Conservation (phyloP, 768 basidiomycete genomes). For the Amanita brunnescens region DNA sequence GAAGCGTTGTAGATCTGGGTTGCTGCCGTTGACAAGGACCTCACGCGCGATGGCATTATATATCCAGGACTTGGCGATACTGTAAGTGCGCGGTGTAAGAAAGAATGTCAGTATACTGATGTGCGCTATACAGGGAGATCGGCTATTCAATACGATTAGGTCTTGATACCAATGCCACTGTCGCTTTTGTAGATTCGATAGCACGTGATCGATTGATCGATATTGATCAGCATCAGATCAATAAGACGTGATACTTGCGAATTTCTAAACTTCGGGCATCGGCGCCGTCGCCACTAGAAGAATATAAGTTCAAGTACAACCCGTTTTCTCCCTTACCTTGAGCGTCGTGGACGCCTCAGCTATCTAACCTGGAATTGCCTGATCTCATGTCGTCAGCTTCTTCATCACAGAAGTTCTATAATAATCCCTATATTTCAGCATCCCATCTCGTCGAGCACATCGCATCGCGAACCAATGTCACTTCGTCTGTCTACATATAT, state of each 20-base stretch:
- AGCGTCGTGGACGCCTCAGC: no score
- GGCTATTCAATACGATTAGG: neutral
- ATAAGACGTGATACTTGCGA: no score
- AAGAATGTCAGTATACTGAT: neutral
- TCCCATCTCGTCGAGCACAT: conserved; percentile 63
- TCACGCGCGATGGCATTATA: conserved; percentile 74
- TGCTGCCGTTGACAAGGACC: conserved; percentile 64
- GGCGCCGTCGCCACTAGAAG: no score
- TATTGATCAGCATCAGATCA: no score
- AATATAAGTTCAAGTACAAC: no score
- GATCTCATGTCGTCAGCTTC: neutral
- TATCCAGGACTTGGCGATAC: conserved; percentile 89
- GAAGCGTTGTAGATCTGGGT: conserved; percentile 62
- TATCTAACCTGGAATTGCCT: conserved; percentile 3
- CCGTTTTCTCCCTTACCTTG: no score
- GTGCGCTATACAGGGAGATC: neutral
- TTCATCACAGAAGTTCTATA: conserved; percentile 21
- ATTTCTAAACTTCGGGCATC: no score
- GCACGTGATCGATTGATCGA: no score
- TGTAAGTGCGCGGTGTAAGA: conserved; percentile 34
- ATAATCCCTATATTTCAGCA: conserved; percentile 40
- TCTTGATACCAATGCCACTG: no score
- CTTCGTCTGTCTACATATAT: conserved; percentile 70
- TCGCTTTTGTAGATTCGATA: no score
- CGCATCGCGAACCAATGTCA: conserved; percentile 44